Evolutionary conservation across 164 flowering plant genomes (phyloP).

Genomic region (Santalum album): DNA sequence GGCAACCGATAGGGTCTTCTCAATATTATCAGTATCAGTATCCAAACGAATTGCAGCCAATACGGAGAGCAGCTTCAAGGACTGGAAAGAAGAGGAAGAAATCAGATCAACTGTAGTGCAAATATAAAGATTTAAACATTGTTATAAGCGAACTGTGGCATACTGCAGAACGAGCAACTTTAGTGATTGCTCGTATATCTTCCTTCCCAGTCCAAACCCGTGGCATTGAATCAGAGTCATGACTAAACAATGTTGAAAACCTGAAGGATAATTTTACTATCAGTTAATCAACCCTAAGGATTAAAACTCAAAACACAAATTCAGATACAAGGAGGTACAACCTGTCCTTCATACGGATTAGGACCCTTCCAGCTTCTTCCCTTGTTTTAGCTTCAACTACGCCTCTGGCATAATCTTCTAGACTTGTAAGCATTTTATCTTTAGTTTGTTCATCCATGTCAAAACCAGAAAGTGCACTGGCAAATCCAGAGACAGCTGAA

Average conservation of each 20-base stretch:
- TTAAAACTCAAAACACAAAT: not conserved
- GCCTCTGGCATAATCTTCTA: constrained; percentile 63
- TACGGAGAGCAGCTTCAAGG: constrained; percentile 82
- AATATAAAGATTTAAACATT: not conserved
- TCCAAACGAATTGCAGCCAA: constrained; percentile 90
- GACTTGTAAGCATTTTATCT: constrained; percentile 47
- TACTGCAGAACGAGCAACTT: constrained; percentile 89
- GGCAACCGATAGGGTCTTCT: constrained; percentile 56
- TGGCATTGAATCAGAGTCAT: constrained; percentile 95
- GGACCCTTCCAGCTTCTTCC: constrained; percentile 89
- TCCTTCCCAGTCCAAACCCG: constrained; percentile 97
- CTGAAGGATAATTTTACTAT: constrained; percentile 28
- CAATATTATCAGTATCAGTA: constrained; percentile 56
- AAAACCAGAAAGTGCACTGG: constrained; percentile 74
- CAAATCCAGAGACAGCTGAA: constrained; percentile 58
- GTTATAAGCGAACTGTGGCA: constrained; percentile 7
- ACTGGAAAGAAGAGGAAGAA: constrained; percentile 33
- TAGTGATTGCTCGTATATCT: constrained; percentile 83
- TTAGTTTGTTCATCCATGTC: constrained; percentile 60
- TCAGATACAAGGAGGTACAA: constrained; percentile 12
- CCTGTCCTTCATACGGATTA: constrained; percentile 96
- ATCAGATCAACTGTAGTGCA: not conserved
- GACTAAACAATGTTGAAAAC: constrained; percentile 79
- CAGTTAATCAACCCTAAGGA: constrained; percentile 1
- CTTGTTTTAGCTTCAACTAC: constrained; percentile 73